Conservation (phyloP, 768 basidiomycete genomes). For the Suillus americanus region DNA sequence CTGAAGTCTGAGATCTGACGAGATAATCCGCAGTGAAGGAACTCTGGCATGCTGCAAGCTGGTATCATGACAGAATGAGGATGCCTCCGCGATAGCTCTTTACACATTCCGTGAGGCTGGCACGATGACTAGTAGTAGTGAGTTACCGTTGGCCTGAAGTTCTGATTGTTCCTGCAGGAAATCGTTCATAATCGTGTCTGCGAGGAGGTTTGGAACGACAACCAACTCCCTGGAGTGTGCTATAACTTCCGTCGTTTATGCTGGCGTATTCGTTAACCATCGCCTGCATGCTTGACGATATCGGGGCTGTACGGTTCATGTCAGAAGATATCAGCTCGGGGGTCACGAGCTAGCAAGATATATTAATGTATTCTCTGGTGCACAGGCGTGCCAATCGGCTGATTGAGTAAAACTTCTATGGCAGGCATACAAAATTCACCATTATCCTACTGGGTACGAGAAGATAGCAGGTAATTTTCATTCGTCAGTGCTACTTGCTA, state of each 20-base stretch:
- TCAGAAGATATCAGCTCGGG: too few species aligned
- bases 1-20: too few species aligned
- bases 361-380: too few species aligned
- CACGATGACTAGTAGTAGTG: neutral
- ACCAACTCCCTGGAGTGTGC: neutral
- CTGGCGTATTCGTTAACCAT: neutral
- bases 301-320: neutral
- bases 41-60: too few species aligned
- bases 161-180: neutral
- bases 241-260: neutral
- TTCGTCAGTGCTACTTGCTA: neutral
- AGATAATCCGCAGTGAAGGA: too few species aligned
- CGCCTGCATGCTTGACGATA: rapidly evolving
- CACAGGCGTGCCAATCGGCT: too few species aligned
- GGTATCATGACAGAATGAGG: too few species aligned
- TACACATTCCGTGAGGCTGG: neutral
- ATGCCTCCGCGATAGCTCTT: neutral
- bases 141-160: neutral
- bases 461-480: neutral
- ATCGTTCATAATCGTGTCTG: neutral
- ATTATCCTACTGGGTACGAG: neutral
- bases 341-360: too few species aligned
- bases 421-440: neutral
- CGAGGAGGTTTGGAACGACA: neutral
- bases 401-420: neutral